These are phyloP conservation scores for Hemisphaericaspora xylofermentans DNA, from an alignment of 1,139 yeast species.

Conservation along the genomic window DNA sequence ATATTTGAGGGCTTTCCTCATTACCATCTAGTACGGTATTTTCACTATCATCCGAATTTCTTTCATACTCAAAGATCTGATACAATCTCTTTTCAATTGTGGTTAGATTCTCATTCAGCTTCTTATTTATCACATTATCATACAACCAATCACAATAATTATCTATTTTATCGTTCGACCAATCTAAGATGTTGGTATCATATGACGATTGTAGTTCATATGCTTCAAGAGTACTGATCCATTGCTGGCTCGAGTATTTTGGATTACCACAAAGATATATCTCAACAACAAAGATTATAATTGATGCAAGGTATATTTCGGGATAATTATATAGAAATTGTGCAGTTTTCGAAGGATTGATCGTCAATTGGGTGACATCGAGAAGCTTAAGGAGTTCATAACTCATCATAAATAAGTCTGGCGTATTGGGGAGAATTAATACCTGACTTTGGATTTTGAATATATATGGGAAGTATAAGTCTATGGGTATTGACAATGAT, in stretches of 20 bases:
- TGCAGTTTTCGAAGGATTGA: background rate
- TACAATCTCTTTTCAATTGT: conserved; percentile 36
- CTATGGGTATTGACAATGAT: conserved; percentile 16
- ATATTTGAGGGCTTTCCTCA: conserved; percentile 1
- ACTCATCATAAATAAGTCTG: conserved; percentile 26
- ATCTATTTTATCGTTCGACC: conserved; percentile 40
- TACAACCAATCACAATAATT: conserved; percentile 44
- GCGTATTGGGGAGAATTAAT: conserved; percentile 31
- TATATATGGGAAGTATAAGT: conserved; percentile 36
- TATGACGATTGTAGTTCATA: conserved; percentile 21
- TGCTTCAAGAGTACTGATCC: conserved; percentile 24
- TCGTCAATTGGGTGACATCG: background rate
- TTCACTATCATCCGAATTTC: conserved; percentile 4
- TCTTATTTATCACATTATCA: conserved; percentile 30
- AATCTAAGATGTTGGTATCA: conserved; percentile 29
- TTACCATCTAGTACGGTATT: background rate
- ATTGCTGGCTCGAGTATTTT: conserved; percentile 12
- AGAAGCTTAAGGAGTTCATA: conserved; percentile 16
- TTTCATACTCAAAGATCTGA: conserved; percentile 33
- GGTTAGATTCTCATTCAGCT: conserved; percentile 18
- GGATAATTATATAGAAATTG: conserved; percentile 20
- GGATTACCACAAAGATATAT: conserved; percentile 18
- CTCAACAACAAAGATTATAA: conserved; percentile 27
- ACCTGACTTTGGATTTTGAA: conserved; percentile 27
- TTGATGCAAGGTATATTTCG: conserved; percentile 28